Evolutionary conservation across 148 eudicot species (phyloP), one percentile per base, ranked within the genome.

Genomic region (Pharnaceum exiguum): DNA sequence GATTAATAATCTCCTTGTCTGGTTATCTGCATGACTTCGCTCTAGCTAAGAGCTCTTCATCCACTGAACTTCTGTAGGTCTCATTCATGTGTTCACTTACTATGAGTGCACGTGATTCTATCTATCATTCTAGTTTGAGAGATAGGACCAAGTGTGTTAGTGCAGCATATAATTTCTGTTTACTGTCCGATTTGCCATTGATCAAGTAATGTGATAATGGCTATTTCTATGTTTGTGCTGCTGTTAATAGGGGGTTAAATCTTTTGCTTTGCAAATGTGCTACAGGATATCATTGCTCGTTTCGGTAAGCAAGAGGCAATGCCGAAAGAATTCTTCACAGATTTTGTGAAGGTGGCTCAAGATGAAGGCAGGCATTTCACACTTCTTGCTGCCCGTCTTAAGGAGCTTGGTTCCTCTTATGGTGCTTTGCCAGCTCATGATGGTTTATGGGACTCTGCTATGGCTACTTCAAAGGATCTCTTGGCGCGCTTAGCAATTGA

Each of bases 361-460:
- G 98, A 91, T 72, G 98, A 91, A 72, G 98, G 98, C 32, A 77
- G 96, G 15, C 98, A 93, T 68, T 93, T 88, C 74, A 69, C 73
- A 46, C 82, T 88, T 48, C 98, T 93, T 70, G 88, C 85, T 42
- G 77, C 86, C 24, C 75, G 96, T 10, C 86, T 93, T 33, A 63
- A 76, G 50, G 98, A 88, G 69, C 57, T 93, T 22, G 95, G 86
- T 59, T 93, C 96, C 36, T 85, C 78, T 61, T 93, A 93, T 71
- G 96, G 96, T 69, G 98, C 91, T 60, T 70, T 88, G 60, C 90
- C 98, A 57, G 90, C 90, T 52, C 98, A 93, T 74, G 95, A 93
- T 75, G 98, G 98, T 33, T 60, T 93, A 16, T 93, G 96, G 98
- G 98, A 88, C 72, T 93, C 96, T 0, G 96, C 96, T 37, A 71